phyloP scores from a whole-genome alignment of 371 early-diverging fungal species.

The Apophysomyces trapeziformis region DNA sequence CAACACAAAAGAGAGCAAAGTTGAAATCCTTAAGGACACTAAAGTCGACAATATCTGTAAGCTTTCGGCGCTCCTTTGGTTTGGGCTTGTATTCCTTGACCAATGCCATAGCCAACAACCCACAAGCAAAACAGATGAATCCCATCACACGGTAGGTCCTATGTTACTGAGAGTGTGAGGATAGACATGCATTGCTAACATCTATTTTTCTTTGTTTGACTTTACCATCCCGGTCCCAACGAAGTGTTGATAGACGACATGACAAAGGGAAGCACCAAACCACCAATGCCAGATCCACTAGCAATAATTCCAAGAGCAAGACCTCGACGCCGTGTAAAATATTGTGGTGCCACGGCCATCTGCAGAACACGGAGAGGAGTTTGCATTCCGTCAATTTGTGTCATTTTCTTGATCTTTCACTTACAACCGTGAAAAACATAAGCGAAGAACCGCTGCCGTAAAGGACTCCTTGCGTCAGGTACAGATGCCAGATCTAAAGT shows the following conservation, averaged over 20 bases:
- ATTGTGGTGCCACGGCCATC: constrained; percentile 71
- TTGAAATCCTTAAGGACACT: constrained; percentile 46
- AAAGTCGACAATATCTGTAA: constrained; percentile 47
- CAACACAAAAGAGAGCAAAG: constrained; percentile 47
- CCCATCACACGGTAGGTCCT: constrained; percentile 59
- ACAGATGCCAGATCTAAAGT: constrained; percentile 61
- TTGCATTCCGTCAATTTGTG: neutral
- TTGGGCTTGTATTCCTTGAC: constrained; percentile 40
- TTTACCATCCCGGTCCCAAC: constrained; percentile 60
- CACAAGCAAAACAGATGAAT: constrained; percentile 50
- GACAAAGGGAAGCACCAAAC: constrained; percentile 71
- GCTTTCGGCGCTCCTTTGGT: constrained; percentile 18
- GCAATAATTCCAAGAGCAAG: constrained; percentile 78
- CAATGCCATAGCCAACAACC: constrained; percentile 35
- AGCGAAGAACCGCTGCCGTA: constrained; percentile 70
- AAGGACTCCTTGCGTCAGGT: constrained; percentile 71
- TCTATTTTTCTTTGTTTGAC: neutral
- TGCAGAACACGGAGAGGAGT: neutral
- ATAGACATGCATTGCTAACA: neutral
- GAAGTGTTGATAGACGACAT: constrained; percentile 59
- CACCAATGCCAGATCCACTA: constrained; percentile 82
- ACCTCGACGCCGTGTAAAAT: constrained; percentile 72
- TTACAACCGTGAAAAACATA: constrained; percentile 27
- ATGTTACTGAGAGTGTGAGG: neutral
- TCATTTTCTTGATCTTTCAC: neutral